Percentiles rank a stretch among this genome's conserved stretches.
Evolutionary conservation across 257 asterid genomes (phyloP).

Genomic region (Nicotiana paniculata): DNA sequence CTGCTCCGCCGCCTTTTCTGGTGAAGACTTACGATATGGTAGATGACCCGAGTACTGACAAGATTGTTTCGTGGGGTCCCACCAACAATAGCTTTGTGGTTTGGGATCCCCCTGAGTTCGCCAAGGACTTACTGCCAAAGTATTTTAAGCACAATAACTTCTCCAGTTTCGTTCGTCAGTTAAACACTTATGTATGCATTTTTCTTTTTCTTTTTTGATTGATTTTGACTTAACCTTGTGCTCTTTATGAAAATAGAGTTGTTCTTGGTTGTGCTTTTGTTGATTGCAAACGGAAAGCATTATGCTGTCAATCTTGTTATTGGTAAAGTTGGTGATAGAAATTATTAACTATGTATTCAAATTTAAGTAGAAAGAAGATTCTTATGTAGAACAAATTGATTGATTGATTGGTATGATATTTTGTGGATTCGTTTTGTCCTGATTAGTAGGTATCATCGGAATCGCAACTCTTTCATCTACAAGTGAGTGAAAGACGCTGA

Average conservation of each 20-base stretch:
- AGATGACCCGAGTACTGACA: conserved; percentile 62
- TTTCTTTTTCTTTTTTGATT: background rate
- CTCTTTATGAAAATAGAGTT: background rate
- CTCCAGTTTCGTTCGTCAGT: conserved; percentile 72
- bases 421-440: background rate
- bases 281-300: background rate
- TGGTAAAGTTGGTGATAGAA: background rate
- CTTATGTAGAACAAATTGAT: background rate
- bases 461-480: background rate
- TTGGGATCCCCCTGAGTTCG: conserved; percentile 78
- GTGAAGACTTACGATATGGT: conserved; percentile 84
- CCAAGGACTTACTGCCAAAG: conserved; percentile 56
- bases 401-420: background rate
- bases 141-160: conserved; percentile 77
- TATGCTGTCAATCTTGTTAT: background rate
- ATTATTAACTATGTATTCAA: background rate
- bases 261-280: background rate
- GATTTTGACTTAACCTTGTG: background rate
- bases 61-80: conserved; percentile 67
- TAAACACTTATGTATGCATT: conserved; percentile 33
- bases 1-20: conserved; percentile 70
- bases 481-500: background rate
- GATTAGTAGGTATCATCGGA: background rate
- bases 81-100: conserved; percentile 66
- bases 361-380: background rate